Evolutionary conservation across 495 filamentous ascomycete species (phyloP).

Genomic region (Penicillium subrubescens): DNA sequence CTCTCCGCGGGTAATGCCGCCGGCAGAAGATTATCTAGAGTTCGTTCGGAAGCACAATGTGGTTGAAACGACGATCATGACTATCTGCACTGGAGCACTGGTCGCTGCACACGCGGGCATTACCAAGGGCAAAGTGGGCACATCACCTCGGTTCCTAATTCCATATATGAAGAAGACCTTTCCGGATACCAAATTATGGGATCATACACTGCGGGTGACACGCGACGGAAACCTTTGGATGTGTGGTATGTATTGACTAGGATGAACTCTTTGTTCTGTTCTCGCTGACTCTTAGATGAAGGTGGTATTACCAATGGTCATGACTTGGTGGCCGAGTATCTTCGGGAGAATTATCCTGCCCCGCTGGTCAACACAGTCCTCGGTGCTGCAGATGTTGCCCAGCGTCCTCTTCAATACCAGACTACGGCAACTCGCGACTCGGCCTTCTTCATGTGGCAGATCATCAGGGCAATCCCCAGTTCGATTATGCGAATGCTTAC

Average conservation of each 20-base stretch:
- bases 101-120: conserved; percentile 53
- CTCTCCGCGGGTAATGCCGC: conserved; percentile 39
- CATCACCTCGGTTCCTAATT: conserved; percentile 55
- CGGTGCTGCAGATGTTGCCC: conserved; percentile 52
- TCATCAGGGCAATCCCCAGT: conserved; percentile 20
- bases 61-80: conserved; percentile 47
- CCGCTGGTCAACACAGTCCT: conserved; percentile 51
- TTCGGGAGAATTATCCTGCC: conserved; percentile 48
- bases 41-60: conserved; percentile 50
- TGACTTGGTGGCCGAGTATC: conserved; percentile 60
- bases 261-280: not conserved
- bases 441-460: conserved; percentile 19
- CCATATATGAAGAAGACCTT: conserved; percentile 44
- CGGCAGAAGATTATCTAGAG: conserved; percentile 33
- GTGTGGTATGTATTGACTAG: conserved; percentile 49
- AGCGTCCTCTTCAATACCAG: conserved; percentile 47
- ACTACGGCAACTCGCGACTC: conserved; percentile 12
- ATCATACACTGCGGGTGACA: conserved; percentile 49
- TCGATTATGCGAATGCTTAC: conserved; percentile 9
- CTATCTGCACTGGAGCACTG: conserved; percentile 57
- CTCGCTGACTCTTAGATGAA: conserved; percentile 17
- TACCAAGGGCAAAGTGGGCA: conserved; percentile 46
- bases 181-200: conserved; percentile 44
- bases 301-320: conserved; percentile 65
- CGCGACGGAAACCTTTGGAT: conserved; percentile 64